Evolutionary conservation across 192 early-diverging fungal genomes (phyloP), one percentile per base, ranked within the genome.

Genomic region (Umbelopsis sp.): DNA sequence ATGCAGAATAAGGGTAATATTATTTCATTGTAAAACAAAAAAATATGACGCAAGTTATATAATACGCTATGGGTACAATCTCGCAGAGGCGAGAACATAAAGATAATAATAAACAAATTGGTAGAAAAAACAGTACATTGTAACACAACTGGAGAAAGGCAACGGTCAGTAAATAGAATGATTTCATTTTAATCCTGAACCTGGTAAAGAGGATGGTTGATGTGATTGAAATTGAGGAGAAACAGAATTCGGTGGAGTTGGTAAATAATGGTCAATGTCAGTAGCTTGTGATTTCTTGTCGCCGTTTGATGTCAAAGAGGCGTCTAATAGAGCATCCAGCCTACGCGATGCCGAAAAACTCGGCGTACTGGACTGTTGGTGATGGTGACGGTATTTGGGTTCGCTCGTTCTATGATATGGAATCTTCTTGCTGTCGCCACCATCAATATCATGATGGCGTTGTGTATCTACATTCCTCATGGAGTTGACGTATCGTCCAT

Each of bases 291-390:
- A 16, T 7, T 31, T 62, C 31, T 62, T 26, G 56, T 34, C 31
- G 14, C 38, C 38, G 12, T 6, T 6, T 41, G 56, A 62, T 34
- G 56, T 20, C 4, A 62, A 62, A 1, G 56, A 62, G 7, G 56
- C 56, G 56, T 62, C 56, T 62, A 62, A 12, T 62, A 62, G 31
- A 62, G 56, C 56, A 62, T 62, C 56, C 20, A 62, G 31, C 56
- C 26, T 62, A 3, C 20, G 56, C 0, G 56, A 62, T 29, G 56
- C 47, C 20, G 56, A 34, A 31, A 62, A 41, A 0, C 38, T 11
- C 12, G 7, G 38, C 5, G 38, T 41, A 41, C 38, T 62, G 26
- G 31, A 20, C 17, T 14, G 56, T 31, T 12, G 26, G 16, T 14
- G 31, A 20, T 62, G 26, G 16, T 14, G 31, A 20, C 34, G 56